Evolutionary conservation across 164 flowering plant genomes (phyloP), one percentile per base, ranked within the genome.

Genomic region (Chloranthus sessilifolius): DNA sequence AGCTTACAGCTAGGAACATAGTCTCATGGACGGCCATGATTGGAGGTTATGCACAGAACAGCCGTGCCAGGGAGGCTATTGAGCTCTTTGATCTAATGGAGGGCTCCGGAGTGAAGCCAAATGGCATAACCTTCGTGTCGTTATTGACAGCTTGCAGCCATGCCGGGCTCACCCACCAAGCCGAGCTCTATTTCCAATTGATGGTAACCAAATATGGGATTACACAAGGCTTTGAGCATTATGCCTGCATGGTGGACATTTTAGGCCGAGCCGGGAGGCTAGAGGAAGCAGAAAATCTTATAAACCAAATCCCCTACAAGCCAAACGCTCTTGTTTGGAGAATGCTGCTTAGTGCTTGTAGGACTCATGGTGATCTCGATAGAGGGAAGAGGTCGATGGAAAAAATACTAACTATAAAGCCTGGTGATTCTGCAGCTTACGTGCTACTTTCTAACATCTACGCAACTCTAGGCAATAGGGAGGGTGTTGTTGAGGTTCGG

Each of bases 391-490:
- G 42, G 14, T 31, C 58, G 5, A 33, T 42, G 46, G 60, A 62
- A 36, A 50, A 45, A 31, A 44, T 52, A 45, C 10, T 57, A 24
- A 31, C 27, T 22, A 7, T 58, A 33, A 62, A 63, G 39, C 62
- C 58, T 10, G 30, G 42, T 44, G 55, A 63, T 39, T 44, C 44
- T 28, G 67, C 52, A 5, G 47, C 61, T 16, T 57, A 51, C 52
- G 58, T 63, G 17, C 34, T 63, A 27, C 50, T 63, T 28, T 63
- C 67, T 38, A 57, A 63, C 40, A 52, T 63, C 30, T 57, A 63
- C 27, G 55, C 67, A 25, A 52, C 49, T 9, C 30, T 27, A n/a
- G 61, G 54, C 14, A 51, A 15, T 9, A 39, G 58, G 67, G 48
- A 46, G 42, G 67, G 33, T 37, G 61, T 24, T 44, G 31, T 24